A percentile compares a stretch with the other conserved stretches of the same genome.
Conservation (phyloP, 768 basidiomycete species). For the Dioszegia crocea region DNA sequence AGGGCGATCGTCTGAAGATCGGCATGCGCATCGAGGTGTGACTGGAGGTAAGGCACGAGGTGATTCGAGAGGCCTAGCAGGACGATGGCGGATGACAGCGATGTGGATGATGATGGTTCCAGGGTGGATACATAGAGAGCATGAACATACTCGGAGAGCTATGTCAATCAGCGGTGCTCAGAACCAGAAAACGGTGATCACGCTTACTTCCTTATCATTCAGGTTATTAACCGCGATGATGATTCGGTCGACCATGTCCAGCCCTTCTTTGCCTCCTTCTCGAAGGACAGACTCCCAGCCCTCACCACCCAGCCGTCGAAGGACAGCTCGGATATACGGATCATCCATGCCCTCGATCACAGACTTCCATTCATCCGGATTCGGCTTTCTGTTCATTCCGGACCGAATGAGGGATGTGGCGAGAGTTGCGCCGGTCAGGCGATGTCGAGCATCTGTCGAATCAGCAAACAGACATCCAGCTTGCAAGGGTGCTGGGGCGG, state of each 20-base stretch:
- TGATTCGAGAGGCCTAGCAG: slow-evolving; percentile 39
- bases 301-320: slow-evolving; percentile 36
- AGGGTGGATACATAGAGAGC: slow-evolving; percentile 20
- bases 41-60: slow-evolving; percentile 28
- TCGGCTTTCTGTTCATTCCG: slow-evolving; percentile 6
- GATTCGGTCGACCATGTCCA: slow-evolving; percentile 41
- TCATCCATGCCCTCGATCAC: slow-evolving; percentile 40
- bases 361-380: slow-evolving; percentile 36
- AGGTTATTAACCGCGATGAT: slow-evolving; percentile 41
- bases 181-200: not conserved
- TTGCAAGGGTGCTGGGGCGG: not conserved
- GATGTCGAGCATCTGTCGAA: slow-evolving; percentile 35
- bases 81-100: slow-evolving; percentile 22
- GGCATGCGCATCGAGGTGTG: slow-evolving; percentile 33
- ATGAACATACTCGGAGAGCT: slow-evolving; percentile 36
- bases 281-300: slow-evolving; percentile 42
- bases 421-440: slow-evolving; percentile 37
- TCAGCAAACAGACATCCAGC: no score
- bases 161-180: not conserved
- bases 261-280: slow-evolving; percentile 24
- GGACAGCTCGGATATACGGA: slow-evolving; percentile 43
- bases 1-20: slow-evolving; percentile 46
- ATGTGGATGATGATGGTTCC: slow-evolving; percentile 16
- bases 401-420: slow-evolving; percentile 29
- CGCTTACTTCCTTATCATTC: slow-evolving; percentile 38